phyloP scores from a whole-genome alignment of 805 yeast species.

The Starmerella bombicola region DNA sequence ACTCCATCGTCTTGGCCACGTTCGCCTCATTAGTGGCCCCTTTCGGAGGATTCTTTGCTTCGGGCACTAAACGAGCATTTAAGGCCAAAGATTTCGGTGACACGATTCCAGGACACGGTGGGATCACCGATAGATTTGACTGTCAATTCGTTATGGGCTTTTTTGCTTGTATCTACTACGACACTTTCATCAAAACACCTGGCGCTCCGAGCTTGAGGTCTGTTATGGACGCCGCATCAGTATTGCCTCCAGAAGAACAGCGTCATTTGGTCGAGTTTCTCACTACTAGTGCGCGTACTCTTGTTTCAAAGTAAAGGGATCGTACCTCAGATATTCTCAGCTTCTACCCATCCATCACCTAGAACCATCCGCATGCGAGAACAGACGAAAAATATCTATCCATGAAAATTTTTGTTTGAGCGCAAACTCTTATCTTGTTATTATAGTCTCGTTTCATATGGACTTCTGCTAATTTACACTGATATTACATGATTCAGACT shows the following conservation, averaged over 20 bases:
- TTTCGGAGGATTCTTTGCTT: constrained; percentile 95
- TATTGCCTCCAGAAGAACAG: constrained; percentile 15
- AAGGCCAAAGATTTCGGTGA: constrained; percentile 96
- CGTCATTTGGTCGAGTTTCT: constrained; percentile 2
- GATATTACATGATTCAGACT: too few relatives aligned
- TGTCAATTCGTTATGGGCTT: constrained; percentile 98
- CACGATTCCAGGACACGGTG: constrained; percentile 98
- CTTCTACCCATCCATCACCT: too few relatives aligned
- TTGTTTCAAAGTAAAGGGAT: too few relatives aligned
- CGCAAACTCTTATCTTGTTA: too few relatives aligned
- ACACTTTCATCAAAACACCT: constrained; percentile 69
- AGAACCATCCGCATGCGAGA: too few relatives aligned
- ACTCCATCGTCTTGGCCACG: constrained; percentile 71
- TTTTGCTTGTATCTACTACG: constrained; percentile 81
- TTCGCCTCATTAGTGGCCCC: constrained; percentile 97
- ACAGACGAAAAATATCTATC: too few relatives aligned
- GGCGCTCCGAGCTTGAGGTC: constrained; percentile 46
- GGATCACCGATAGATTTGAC: constrained; percentile 93
- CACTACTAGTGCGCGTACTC: too few relatives aligned
- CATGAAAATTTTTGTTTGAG: too few relatives aligned
- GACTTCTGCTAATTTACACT: too few relatives aligned
- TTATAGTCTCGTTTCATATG: too few relatives aligned
- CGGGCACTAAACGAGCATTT: constrained; percentile 93
- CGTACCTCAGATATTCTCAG: too few relatives aligned
- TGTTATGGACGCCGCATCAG: constrained; percentile 53